Evolutionary conservation across 2,329 filamentous ascomycete genomes (phyloP), one percentile per base, ranked within the genome.

Genomic region (Penicillium brasilianum): DNA sequence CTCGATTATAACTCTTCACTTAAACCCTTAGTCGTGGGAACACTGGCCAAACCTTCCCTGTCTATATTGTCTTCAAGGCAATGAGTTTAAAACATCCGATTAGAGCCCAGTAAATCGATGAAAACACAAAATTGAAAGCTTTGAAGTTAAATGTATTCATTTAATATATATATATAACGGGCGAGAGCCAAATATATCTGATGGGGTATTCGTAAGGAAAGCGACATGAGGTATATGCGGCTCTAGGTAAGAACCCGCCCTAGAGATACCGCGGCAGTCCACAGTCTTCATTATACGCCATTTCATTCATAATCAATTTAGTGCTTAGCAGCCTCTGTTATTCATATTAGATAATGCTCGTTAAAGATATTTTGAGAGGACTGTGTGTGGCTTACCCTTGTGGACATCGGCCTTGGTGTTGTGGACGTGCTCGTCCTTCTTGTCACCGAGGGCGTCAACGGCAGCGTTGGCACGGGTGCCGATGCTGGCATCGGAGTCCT

Each of bases 401-500:
- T 69, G 52, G 55, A 66, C 64, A 64, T 68, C 66, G 28, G 67
- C 67, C 61, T 70, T 71, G 43, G 63, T 68, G 67, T 85, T 78
- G 77, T 85, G 83, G 74, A 79, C 79, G 66, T 67, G 60, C 80
- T 86, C 78, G 64, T 85, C 78, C 43, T 81, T 49, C 82, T 86
- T 86, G 80, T 86, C 82, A 62, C 69, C 65, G 48, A 78, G 66
- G 56, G 84, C 84, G 65, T 82, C 81, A 71, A 83, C 78, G 58
- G 82, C 84, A 63, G 84, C 84, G 49, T 76, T 78, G 71, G 79
- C 79, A 66, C 87, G 87, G 73, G 84, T 87, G 72, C 78, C 74
- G 60, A 87, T 6, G 68, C 69, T 66, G 63, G 81, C 82, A 73
- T 87, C 78, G 75, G 69, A 76, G 74, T 87, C 85, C 84, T 90